Evolutionary conservation across 257 asterid species (phyloP).

Genomic region (Nicotiana sylvestris): DNA sequence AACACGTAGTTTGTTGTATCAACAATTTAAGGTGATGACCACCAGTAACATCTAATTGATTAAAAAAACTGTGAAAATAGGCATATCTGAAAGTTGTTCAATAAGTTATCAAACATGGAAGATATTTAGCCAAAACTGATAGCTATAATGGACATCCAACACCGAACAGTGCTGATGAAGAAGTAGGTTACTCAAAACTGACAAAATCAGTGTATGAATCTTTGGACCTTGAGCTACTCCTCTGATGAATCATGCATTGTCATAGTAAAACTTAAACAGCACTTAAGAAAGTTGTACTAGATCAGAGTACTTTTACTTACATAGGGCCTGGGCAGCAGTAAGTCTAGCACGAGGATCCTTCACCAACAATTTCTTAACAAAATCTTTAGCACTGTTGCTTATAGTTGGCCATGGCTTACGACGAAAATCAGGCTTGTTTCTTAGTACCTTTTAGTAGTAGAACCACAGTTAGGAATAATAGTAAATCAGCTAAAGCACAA

Average conservation of each 20-base stretch:
- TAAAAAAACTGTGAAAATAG: background rate
- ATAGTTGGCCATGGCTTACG: slow-evolving; percentile 87
- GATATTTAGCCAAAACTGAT: background rate
- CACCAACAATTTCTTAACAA: slow-evolving; percentile 64
- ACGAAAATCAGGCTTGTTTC: slow-evolving; percentile 79
- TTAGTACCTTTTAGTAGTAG: slow-evolving; percentile 38
- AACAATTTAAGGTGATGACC: background rate
- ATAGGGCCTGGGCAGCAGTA: slow-evolving; percentile 85
- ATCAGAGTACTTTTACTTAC: slow-evolving; percentile 35
- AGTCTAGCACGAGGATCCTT: slow-evolving; percentile 85
- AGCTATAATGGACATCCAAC: background rate
- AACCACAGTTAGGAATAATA: background rate
- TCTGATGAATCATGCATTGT: background rate
- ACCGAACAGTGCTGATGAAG: background rate
- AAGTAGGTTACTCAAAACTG: background rate
- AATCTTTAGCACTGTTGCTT: slow-evolving; percentile 78
- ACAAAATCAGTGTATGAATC: slow-evolving; percentile 1
- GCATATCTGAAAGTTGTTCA: background rate
- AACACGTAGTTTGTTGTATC: background rate
- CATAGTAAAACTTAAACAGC: background rate
- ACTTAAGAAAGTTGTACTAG: background rate
- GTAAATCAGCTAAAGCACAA: background rate
- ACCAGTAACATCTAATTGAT: background rate
- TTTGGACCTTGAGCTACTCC: background rate
- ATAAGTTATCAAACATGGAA: background rate